These are phyloP conservation scores for Apiospora hydei DNA, from an alignment of 2,329 filamentous ascomycete species.

Conservation along the genomic window DNA sequence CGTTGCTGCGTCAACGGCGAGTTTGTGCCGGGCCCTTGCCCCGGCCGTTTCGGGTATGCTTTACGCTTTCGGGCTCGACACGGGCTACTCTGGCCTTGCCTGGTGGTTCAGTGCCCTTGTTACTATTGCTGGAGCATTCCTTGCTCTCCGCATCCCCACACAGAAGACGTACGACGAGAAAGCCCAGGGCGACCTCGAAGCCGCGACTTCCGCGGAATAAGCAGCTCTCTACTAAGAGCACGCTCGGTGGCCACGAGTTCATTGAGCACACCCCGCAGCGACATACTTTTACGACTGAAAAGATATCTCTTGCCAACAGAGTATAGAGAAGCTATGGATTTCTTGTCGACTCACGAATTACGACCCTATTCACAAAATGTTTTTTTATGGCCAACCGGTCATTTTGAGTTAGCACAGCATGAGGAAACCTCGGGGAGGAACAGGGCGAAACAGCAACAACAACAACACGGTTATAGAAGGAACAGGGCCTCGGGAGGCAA, in stretches of 20 bases:
- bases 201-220: slow-evolving; percentile 9
- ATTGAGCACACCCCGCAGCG: background rate
- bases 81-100: slow-evolving; percentile 84
- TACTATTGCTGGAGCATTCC: slow-evolving; percentile 74
- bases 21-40: slow-evolving; percentile 85
- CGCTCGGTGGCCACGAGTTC: background rate
- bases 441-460: slow-evolving; percentile 9
- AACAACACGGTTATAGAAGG: slow-evolving; percentile 14
- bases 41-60: slow-evolving; percentile 87
- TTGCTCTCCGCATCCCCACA: slow-evolving; percentile 80
- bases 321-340: background rate
- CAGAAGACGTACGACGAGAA: slow-evolving; percentile 54
- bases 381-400: slow-evolving; percentile 9
- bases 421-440: slow-evolving; percentile 9
- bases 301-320: background rate
- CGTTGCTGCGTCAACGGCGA: slow-evolving; percentile 88
- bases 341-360: slow-evolving; percentile 12
- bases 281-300: background rate
- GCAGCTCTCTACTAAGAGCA: background rate
- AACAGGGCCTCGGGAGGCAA: slow-evolving; percentile 1
- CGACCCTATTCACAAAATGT: slow-evolving; percentile 6
- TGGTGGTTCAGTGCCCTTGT: slow-evolving; percentile 92
- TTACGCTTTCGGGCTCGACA: slow-evolving; percentile 79
- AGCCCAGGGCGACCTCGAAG: slow-evolving; percentile 34
- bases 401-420: slow-evolving; percentile 6